Base-by-base conservation (phyloP, 352 stramenopile genomes). In the Pythium chondricola region DNA sequence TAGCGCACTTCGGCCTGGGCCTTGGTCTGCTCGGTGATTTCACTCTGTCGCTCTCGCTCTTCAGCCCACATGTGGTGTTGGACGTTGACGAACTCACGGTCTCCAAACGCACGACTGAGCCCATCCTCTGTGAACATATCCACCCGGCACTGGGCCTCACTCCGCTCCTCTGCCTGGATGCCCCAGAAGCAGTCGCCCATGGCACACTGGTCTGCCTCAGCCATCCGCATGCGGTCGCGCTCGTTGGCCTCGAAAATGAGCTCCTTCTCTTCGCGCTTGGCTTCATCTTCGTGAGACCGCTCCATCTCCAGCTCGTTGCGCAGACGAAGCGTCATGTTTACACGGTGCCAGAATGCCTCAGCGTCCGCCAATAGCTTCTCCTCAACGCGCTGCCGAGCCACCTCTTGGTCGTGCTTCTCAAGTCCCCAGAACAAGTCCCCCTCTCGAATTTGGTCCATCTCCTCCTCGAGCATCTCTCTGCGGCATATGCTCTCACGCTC, bases 181-280 rank as follows among this genome's bases (percentile, higher is more conserved):
- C 74, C 74, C 74, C 74, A 86, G 44, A 86, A 84, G 0, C 25
- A 53, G 26, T 86, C 74, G n/a, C 40, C 42, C 21, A 79, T 43
- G 3, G 51, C 42, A n/a, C 70, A 74, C 48, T 86, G 74, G 18
- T 65, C 39, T 10, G 32, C 24, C 37, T 84, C 74, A 45, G 80
- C 61, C 0, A 26, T 16, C 6, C 36, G 27, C 72, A 84, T 79
- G 4, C 50, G 56, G 17, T 63, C 45, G 0, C 52, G 42, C 40
- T 66, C 72, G 6, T 61, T 53, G 0, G 55, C 35, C 39, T 84
- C 68, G 3, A 48, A 43, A 11, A 67, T 39, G 0, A 47, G 16
- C 26, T 74, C 65, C n/a, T 18, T 36, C 27, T 73, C 49, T 14
- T 50, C 40, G 5, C 44, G 51, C 16, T 65, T 33, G 6, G 46